These are phyloP conservation scores for Lithocarpus polystachyus DNA, from an alignment of 306 rosid species.

Conservation along the genomic window DNA sequence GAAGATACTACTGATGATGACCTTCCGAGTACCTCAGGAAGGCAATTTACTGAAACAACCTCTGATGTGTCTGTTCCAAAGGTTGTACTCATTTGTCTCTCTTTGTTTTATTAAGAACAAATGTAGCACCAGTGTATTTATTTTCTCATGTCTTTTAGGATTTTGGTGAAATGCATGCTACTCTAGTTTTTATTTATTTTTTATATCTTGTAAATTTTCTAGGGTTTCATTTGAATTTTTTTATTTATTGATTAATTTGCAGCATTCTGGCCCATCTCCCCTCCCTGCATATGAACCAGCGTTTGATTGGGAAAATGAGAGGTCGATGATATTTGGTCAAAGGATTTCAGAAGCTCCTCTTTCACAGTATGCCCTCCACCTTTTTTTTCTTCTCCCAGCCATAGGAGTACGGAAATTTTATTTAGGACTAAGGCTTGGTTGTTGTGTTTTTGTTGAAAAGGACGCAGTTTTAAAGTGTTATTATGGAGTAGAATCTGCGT, in stretches of 20 bases:
- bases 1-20: conserved; percentile 90
- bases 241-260: conserved; percentile 22
- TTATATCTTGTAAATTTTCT: neutral
- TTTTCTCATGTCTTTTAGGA: neutral
- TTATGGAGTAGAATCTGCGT: conserved; percentile 13
- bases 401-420: neutral
- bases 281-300: conserved; percentile 98
- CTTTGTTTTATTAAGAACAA: neutral
- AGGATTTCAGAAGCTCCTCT: conserved; percentile 86
- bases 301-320: conserved; percentile 99
- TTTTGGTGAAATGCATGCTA: neutral
- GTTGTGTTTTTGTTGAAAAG: no score
- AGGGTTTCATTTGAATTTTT: neutral
- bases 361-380: conserved; percentile 59
- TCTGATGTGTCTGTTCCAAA: conserved; percentile 50
- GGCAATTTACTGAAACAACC: conserved; percentile 67
- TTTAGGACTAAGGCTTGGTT: no score
- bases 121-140: neutral
- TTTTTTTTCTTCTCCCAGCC: neutral
- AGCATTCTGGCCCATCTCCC: conserved; percentile 89
- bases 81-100: conserved; percentile 42
- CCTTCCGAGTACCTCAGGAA: conserved; percentile 90
- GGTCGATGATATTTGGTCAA: conserved; percentile 94
- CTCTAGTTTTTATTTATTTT: neutral
- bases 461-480: conserved; percentile 1